Percentiles rank a stretch among this genome's conserved stretches.
These are phyloP conservation scores for Coemansia sp. DNA, from an alignment of 192 early-diverging fungal species.

Conservation along the genomic window DNA sequence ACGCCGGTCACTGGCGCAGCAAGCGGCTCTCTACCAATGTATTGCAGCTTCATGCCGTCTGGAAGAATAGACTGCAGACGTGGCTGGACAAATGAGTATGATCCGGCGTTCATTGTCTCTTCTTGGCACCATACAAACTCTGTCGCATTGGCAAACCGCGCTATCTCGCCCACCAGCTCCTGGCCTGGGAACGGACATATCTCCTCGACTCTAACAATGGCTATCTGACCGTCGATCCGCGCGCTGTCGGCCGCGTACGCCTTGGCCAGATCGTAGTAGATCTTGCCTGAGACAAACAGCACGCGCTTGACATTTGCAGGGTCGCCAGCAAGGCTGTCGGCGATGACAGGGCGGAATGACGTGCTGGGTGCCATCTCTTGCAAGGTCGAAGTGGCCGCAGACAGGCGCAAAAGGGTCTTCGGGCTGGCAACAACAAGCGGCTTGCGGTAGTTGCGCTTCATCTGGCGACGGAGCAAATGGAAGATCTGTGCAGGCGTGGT, in stretches of 20 bases:
- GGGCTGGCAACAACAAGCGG: conserved; percentile 84
- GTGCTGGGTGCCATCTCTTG: conserved; percentile 84
- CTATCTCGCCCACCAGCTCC: conserved; percentile 62
- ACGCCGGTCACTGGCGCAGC: conserved; percentile 83
- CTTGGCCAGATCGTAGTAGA: conserved; percentile 90
- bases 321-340: conserved; percentile 54
- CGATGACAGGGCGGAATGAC: conserved; percentile 76
- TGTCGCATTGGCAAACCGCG: conserved; percentile 59
- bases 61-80: conserved; percentile 76
- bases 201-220: conserved; percentile 88
- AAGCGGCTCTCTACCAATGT: conserved; percentile 69
- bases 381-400: conserved; percentile 68
- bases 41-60: conserved; percentile 46
- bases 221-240: conserved; percentile 58
- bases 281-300: conserved; percentile 86
- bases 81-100: conserved; percentile 83
- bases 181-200: conserved; percentile 84
- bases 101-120: conserved; percentile 92
- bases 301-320: conserved; percentile 55
- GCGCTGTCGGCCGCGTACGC: conserved; percentile 53
- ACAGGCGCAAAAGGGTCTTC: conserved; percentile 66
- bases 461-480: conserved; percentile 91
- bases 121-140: conserved; percentile 83
- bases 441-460: conserved; percentile 85
- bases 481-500: conserved; percentile 96